Conservation (phyloP, 257 asterid genomes). For the Datura wrightii region DNA sequence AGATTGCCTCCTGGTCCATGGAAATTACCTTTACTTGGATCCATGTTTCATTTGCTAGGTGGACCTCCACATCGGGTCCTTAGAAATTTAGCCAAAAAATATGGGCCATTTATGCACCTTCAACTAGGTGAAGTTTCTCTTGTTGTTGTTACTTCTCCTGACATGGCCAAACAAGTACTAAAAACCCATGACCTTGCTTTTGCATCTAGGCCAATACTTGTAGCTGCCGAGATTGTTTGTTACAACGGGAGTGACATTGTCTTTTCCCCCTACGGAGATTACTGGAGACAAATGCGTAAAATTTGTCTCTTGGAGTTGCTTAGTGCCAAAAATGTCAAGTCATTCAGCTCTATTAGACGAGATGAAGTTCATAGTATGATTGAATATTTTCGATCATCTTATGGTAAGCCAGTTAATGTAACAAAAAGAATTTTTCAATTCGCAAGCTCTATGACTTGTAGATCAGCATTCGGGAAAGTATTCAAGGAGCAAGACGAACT, state of each 20-base stretch:
- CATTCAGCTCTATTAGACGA: background rate
- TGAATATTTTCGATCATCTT: background rate
- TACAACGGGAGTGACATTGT: background rate
- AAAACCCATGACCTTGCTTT: conserved; percentile 11
- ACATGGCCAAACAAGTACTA: background rate
- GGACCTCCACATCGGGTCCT: background rate
- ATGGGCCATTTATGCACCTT: background rate
- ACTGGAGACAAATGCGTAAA: background rate
- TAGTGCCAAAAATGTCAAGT: background rate
- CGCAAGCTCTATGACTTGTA: background rate
- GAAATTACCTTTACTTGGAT: background rate
- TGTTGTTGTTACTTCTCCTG: conserved; percentile 11
- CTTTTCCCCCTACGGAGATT: background rate
- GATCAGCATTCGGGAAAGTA: background rate
- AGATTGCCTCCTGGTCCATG: conserved; percentile 1
- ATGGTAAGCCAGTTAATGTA: background rate
- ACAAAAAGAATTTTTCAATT: background rate
- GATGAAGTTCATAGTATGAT: background rate
- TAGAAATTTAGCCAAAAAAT: background rate
- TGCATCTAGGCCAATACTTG: background rate
- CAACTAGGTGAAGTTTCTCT: background rate
- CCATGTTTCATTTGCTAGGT: background rate
- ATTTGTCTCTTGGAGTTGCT: background rate
- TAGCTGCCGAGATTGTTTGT: background rate
- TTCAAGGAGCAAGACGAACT: background rate